These are phyloP conservation scores for Blumeria hordei DNA, from an alignment of 2,329 filamentous ascomycete genomes.

Conservation along the genomic window DNA sequence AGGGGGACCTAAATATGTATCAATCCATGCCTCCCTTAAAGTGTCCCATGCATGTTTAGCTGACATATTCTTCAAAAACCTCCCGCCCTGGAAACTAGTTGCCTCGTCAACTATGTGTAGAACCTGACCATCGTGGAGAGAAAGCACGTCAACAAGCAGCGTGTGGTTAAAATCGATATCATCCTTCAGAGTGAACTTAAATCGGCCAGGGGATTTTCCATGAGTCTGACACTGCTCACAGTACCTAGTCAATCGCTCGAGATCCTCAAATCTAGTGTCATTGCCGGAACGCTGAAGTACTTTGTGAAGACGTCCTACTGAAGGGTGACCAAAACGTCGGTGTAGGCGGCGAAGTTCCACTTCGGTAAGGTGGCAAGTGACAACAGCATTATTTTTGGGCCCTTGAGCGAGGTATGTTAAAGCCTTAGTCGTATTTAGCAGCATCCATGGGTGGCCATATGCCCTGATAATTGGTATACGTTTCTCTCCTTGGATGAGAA, in stretches of 20 bases:
- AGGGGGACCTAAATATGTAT: not conserved
- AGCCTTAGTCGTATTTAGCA: not conserved
- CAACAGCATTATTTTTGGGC: too few relatives aligned
- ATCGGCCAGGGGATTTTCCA: not conserved
- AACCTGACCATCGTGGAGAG: too few relatives aligned
- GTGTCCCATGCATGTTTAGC: not conserved
- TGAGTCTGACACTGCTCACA: not conserved
- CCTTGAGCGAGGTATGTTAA: too few relatives aligned
- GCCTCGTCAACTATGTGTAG: too few relatives aligned
- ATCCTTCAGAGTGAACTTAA: not conserved
- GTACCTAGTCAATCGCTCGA: too few relatives aligned
- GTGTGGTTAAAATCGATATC: not conserved
- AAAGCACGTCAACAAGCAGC: not conserved
- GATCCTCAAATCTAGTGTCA: too few relatives aligned
- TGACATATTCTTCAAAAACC: not conserved
- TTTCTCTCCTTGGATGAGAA: not conserved
- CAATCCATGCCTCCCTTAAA: not conserved
- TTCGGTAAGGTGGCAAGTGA: too few relatives aligned
- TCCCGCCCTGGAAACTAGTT: slow-evolving; percentile 1
- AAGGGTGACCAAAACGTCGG: too few relatives aligned
- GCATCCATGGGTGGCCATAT: not conserved
- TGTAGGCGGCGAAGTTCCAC: too few relatives aligned
- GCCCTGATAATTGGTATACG: not conserved
- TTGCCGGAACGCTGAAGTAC: too few relatives aligned
- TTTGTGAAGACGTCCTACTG: too few relatives aligned